phyloP scores from a whole-genome alignment of 768 basidiomycete genomes.

The Boletus rufocinnamomeus region DNA sequence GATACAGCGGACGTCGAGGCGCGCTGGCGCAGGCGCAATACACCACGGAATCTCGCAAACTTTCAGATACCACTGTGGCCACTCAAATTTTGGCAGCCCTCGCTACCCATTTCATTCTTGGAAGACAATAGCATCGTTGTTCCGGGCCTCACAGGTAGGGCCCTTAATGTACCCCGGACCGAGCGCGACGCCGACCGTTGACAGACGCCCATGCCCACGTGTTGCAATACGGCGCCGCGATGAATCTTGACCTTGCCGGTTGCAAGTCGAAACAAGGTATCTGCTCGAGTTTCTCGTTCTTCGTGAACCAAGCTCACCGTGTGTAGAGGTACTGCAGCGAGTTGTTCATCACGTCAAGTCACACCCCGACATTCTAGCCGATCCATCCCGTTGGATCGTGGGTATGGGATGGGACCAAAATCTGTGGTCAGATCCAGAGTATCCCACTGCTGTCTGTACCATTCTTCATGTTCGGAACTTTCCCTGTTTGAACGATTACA shows the following conservation, averaged over 20 bases:
- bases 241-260: constrained; percentile 63
- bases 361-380: constrained; percentile 55
- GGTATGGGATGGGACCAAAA: constrained; percentile 97
- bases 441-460: constrained; percentile 66
- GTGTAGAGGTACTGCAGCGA: constrained; percentile 59
- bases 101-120: constrained; percentile 28
- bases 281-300: background rate
- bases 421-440: constrained; percentile 59
- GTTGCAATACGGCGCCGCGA: constrained; percentile 66
- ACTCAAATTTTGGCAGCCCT: constrained; percentile 21
- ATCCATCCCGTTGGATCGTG: constrained; percentile 68
- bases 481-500: constrained; percentile 29
- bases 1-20: constrained; percentile 25
- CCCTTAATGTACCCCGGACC: background rate
- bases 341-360: constrained; percentile 59
- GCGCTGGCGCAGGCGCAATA: constrained; percentile 24
- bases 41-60: background rate
- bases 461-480: constrained; percentile 22
- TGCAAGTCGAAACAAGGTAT: constrained; percentile 61
- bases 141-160: constrained; percentile 70
- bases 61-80: constrained; percentile 29
- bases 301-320: background rate
- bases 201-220: constrained; percentile 83
- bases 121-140: constrained; percentile 52
- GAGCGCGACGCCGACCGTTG: background rate